Base-by-base conservation (phyloP, 257 asterid species). In the Gynochthodes officinalis region DNA sequence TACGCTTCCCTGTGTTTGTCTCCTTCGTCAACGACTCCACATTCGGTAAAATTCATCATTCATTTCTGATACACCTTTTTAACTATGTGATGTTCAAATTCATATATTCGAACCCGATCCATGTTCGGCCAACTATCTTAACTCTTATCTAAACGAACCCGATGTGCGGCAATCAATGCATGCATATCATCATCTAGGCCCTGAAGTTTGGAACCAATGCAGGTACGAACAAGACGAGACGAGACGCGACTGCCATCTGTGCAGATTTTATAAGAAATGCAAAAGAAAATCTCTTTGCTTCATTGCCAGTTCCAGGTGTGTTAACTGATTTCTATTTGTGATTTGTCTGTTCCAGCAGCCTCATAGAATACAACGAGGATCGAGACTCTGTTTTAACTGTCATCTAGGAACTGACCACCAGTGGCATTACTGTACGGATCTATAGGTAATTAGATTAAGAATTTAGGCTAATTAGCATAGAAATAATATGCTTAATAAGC, bases 131-230 rank as follows among this genome's bases (percentile, higher is more conserved):
- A 55, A 77, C 3, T 88, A 88, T 21, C 80, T 74, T 0, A 3
- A 5, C 18, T 4, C 74, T 35, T 89, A 84, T 53, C 81, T 86
- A 14, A 89, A 88, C 81, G 73, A 28, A 12, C 84, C 76, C 0
- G 81, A 71, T 12, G 90, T 88, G 58, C 96, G 88, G 68, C 73
- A 82, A 62, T 83, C 86, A 7, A 73, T 88, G 35, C 90, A 90
- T 71, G 89, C 86, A 86, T 64, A 70, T 75, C 50, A 82, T 78
- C 50, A n/a, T 81, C 86, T 0, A 82, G 82, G 49, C 70, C 75
- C 7, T 87, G 96, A 89, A 10, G 43, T 2, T 21, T n/a, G n/a
- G n/a, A n/a, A n/a, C 37, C 48, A n/a, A n/a, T 87, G 93, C 93
- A 86, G 75, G 96, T 87, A 65, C 5, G 73, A n/a, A n/a, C n/a